Evolutionary conservation across 768 basidiomycete species (phyloP).

Genomic region (Kwoniella sp.): DNA sequence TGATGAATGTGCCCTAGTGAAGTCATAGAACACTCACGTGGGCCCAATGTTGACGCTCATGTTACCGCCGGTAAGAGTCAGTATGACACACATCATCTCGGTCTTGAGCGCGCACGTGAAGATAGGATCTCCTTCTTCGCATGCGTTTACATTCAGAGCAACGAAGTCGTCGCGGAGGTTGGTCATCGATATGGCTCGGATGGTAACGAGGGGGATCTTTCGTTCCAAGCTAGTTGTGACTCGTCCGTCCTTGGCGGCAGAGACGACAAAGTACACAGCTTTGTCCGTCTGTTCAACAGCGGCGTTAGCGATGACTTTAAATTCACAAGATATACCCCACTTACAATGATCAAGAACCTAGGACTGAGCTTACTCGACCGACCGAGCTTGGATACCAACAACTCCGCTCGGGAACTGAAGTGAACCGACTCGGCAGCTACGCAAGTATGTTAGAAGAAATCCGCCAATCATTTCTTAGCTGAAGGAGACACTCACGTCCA

Average conservation of each 20-base stretch:
- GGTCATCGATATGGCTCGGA: conserved; percentile 82
- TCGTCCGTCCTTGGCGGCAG: conserved; percentile 66
- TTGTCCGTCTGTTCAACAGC: conserved; percentile 68
- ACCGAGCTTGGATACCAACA: conserved; percentile 79
- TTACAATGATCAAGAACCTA: conserved; percentile 82
- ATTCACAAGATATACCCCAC: conserved; percentile 49
- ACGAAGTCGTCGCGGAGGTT: conserved; percentile 94
- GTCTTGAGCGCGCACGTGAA: conserved; percentile 94
- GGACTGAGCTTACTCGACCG: conserved; percentile 91
- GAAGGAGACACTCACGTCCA: conserved; percentile 62
- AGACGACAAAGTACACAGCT: conserved; percentile 76
- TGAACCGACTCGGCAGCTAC: conserved; percentile 70
- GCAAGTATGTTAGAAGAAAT: conserved; percentile 4
- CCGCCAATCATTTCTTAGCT: background rate
- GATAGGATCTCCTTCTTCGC: conserved; percentile 93
- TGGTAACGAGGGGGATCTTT: conserved; percentile 85
- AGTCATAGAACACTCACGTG: conserved; percentile 63
- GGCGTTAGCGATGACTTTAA: conserved; percentile 10
- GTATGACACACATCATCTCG: conserved; percentile 78
- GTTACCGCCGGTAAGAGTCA: conserved; percentile 76
- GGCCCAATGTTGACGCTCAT: conserved; percentile 74
- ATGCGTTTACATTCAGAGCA: conserved; percentile 72
- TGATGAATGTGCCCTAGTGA: conserved; percentile 4
- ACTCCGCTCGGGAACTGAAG: conserved; percentile 79
- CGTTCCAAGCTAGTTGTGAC: conserved; percentile 70